Percentiles rank a stretch among this genome's conserved stretches.
phyloP scores from a whole-genome alignment of 1,284 basidiomycete genomes.

The Omphalotus olearius region DNA sequence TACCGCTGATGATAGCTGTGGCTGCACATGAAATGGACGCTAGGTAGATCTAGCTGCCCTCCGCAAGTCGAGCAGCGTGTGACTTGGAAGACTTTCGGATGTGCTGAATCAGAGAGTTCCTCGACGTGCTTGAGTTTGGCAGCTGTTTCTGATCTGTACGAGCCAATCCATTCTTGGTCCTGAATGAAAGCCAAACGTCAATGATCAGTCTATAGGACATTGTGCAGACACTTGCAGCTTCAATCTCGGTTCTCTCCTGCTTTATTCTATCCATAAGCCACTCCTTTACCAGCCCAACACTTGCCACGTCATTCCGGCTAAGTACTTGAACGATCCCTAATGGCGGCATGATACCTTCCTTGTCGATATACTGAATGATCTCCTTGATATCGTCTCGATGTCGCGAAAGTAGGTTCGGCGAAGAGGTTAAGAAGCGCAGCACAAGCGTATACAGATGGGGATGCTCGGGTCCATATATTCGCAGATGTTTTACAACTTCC shows the following conservation, averaged over 20 bases:
- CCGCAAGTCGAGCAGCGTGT: conserved; percentile 87
- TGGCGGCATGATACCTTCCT: conserved; percentile 80
- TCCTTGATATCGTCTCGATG: conserved; percentile 71
- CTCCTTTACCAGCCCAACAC: conserved; percentile 85
- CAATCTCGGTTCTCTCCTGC: conserved; percentile 72
- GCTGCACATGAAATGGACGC: conserved; percentile 97
- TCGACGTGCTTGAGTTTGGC: conserved; percentile 79
- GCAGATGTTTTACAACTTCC: conserved; percentile 72
- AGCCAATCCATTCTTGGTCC: conserved; percentile 82
- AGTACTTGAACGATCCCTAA: conserved; percentile 86
- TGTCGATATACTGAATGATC: conserved; percentile 76
- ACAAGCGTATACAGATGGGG: conserved; percentile 85
- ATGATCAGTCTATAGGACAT: conserved; percentile 4
- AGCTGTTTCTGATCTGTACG: conserved; percentile 85
- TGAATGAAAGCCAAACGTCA: conserved; percentile 27
- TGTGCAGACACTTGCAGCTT: conserved; percentile 52
- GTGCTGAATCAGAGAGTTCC: conserved; percentile 71
- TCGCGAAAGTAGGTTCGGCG: conserved; percentile 59
- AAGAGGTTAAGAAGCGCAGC: conserved; percentile 86
- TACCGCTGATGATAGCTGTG: conserved; percentile 95
- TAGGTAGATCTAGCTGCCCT: conserved; percentile 87
- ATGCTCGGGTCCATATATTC: conserved; percentile 67
- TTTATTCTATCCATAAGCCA: conserved; percentile 82
- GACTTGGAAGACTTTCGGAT: conserved; percentile 89
- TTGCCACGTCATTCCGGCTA: conserved; percentile 82